Percentiles rank a stretch among this genome's conserved stretches.
These are phyloP conservation scores for Pisolithus thermaeus DNA, from an alignment of 1,284 basidiomycete genomes.

Conservation along the genomic window DNA sequence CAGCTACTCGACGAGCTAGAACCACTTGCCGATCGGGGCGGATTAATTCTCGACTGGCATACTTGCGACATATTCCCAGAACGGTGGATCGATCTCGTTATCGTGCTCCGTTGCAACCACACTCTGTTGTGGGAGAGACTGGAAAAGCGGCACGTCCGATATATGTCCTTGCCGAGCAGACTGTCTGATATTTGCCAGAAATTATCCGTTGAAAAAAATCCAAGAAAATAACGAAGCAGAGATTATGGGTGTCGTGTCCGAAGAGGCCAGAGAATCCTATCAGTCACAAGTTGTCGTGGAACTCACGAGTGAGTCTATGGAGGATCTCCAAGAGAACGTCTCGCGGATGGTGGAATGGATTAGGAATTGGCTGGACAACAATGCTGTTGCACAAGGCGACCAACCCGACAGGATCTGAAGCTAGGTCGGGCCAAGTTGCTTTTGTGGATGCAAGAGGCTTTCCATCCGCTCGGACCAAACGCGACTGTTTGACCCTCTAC, in stretches of 20 bases:
- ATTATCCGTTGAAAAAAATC: slow-evolving; percentile 89
- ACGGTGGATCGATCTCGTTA: slow-evolving; percentile 95
- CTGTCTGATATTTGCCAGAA: slow-evolving; percentile 40
- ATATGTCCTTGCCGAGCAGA: slow-evolving; percentile 2
- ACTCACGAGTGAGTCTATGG: slow-evolving; percentile 71
- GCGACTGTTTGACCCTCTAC: too few relatives aligned
- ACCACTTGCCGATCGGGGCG: slow-evolving; percentile 59
- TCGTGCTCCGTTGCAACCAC: slow-evolving; percentile 91
- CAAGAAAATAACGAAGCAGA: slow-evolving; percentile 98
- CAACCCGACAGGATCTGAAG: background rate
- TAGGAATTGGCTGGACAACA: slow-evolving; percentile 65
- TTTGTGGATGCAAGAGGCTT: background rate
- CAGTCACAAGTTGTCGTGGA: slow-evolving; percentile 83
- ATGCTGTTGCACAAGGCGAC: slow-evolving; percentile 5
- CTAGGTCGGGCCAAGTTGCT: background rate
- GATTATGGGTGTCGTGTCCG: slow-evolving; percentile 91
- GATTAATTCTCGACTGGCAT: slow-evolving; percentile 96
- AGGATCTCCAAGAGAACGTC: slow-evolving; percentile 86
- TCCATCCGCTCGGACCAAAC: too few relatives aligned
- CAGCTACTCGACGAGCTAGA: slow-evolving; percentile 89
- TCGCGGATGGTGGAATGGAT: slow-evolving; percentile 85
- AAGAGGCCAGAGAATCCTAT: slow-evolving; percentile 87
- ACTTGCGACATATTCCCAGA: slow-evolving; percentile 94
- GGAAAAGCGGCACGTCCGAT: slow-evolving; percentile 75
- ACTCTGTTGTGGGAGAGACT: slow-evolving; percentile 86